A percentile compares a stretch with the other conserved stretches of the same genome.
Conservation (phyloP, 73 alveolate genomes). For the Symbiodinium pilosum region DNA sequence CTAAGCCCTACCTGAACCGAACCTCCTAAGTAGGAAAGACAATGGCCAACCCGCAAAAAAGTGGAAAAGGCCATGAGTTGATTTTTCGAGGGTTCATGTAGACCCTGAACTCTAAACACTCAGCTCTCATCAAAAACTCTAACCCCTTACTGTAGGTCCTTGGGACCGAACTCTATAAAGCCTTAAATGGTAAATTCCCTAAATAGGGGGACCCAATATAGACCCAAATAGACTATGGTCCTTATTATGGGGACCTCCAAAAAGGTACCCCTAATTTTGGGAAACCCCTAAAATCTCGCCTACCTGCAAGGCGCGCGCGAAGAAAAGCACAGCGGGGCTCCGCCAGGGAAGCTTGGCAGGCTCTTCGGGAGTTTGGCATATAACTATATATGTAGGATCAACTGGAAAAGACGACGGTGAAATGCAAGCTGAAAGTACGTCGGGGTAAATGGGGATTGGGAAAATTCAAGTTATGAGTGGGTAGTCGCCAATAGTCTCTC, state of each 20-base stretch:
- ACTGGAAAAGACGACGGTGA: neutral
- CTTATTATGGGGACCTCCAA: too few relatives aligned
- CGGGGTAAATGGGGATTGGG: too few relatives aligned
- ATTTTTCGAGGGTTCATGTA: too few relatives aligned
- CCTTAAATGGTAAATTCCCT: neutral
- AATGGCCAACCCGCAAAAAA: too few relatives aligned
- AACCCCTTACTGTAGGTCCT: too few relatives aligned
- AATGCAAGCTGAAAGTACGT: neutral
- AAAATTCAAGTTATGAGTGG: too few relatives aligned
- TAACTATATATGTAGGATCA: neutral
- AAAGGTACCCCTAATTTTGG: neutral
- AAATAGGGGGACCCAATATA: neutral
- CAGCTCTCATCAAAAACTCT: too few relatives aligned
- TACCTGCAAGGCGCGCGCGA: conserved; percentile 1
- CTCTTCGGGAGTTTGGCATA: neutral
- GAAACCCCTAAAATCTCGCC: neutral
- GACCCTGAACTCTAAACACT: too few relatives aligned
- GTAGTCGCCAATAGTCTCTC: too few relatives aligned
- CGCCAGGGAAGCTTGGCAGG: conserved; percentile 40
- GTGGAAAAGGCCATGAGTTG: too few relatives aligned
- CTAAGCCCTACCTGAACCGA: too few relatives aligned
- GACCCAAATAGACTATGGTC: neutral
- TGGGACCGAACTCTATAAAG: neutral
- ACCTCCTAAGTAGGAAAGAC: too few relatives aligned
- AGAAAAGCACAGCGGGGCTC: conserved; percentile 79